A percentile compares a stretch with the other conserved stretches of the same genome.
Conservation (phyloP, 2,329 filamentous ascomycete genomes). For the Macroventuria anomochaeta region DNA sequence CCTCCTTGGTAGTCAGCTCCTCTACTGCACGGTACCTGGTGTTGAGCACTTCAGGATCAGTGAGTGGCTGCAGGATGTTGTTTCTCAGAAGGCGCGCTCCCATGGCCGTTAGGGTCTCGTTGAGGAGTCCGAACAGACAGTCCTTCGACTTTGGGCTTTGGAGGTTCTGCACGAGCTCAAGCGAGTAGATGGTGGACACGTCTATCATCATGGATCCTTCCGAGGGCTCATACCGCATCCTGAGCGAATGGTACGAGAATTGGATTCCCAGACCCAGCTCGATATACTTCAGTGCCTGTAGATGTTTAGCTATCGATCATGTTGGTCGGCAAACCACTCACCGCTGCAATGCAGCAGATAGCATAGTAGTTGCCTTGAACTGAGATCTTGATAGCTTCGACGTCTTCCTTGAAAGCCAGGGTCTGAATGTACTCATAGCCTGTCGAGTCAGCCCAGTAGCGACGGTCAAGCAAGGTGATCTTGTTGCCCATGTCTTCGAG, state of each 20-base stretch:
- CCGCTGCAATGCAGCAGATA: constrained; percentile 83
- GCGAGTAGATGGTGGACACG: constrained; percentile 79
- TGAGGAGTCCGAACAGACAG: constrained; percentile 83
- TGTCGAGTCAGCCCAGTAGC: constrained; percentile 80
- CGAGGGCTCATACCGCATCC: constrained; percentile 84
- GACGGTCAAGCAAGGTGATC: constrained; percentile 72
- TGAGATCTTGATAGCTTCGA: constrained; percentile 80
- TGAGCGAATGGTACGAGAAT: constrained; percentile 80
- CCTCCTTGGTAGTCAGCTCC: constrained; percentile 80
- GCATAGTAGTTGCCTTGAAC: constrained; percentile 86
- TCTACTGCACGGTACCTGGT: constrained; percentile 82
- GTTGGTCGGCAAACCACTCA: constrained; percentile 63
- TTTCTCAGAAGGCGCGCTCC: constrained; percentile 81
- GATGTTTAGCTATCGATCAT: constrained; percentile 4
- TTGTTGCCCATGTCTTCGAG: constrained; percentile 64
- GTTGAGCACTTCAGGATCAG: constrained; percentile 69
- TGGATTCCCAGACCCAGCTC: constrained; percentile 71
- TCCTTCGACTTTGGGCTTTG: constrained; percentile 78
- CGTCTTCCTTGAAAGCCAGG: constrained; percentile 79
- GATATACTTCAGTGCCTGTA: constrained; percentile 79
- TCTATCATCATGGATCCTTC: constrained; percentile 97
- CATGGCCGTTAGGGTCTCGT: constrained; percentile 88
- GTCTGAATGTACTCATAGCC: constrained; percentile 80
- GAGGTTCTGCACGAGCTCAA: constrained; percentile 90
- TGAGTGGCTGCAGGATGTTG: constrained; percentile 89